Base-by-base conservation (phyloP, 345 rosid species). In the Acer saccharum region DNA sequence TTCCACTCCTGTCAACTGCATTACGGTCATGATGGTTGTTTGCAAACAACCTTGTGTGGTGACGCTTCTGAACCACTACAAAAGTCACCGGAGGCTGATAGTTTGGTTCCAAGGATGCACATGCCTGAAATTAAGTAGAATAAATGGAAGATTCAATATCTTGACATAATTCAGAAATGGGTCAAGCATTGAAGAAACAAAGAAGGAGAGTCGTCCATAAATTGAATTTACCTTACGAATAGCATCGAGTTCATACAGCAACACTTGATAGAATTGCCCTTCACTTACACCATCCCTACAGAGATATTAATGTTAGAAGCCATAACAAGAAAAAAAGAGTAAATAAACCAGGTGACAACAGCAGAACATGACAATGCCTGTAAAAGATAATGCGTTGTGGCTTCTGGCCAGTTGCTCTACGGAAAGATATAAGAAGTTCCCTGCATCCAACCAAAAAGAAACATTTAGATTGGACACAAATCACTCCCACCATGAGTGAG, bases 31-130 rank as follows among this genome's bases (percentile, higher is more conserved):
- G 69, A 71, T 97, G 98, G 78, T 92, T 85, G 72, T 90, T 88
- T 57, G 99, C 98, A 80, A 97, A 97, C 83, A 97, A 87, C 81
- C 99, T 90, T 5, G 99, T 97, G 86, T 97, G 99, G 73, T 94
- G 99, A 52, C 99, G 97, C 86, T 97, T 97, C 85, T 97, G 99
- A 79, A 97, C 99, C 76, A 97, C 99, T 61, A 94, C 98, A 85
- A 97, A 97, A 13, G 99, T 97, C 63, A 97, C 99, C 2, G 98
- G 93, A 69, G 99, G 99, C 91, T 97, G 98, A 90, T 97, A 97
- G 76, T 91, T 94, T 35, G 99, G 94, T 84, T 94, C 99, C 80
- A 97, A 79, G 41, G 99, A 94, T 50, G 97, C 97, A 79, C 98
- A 97, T 0, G 99, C 98, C 99, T 97, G 83, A 61, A 78, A 75